These are phyloP conservation scores for Lepiota venenata DNA, from an alignment of 768 basidiomycete species.

Conservation along the genomic window DNA sequence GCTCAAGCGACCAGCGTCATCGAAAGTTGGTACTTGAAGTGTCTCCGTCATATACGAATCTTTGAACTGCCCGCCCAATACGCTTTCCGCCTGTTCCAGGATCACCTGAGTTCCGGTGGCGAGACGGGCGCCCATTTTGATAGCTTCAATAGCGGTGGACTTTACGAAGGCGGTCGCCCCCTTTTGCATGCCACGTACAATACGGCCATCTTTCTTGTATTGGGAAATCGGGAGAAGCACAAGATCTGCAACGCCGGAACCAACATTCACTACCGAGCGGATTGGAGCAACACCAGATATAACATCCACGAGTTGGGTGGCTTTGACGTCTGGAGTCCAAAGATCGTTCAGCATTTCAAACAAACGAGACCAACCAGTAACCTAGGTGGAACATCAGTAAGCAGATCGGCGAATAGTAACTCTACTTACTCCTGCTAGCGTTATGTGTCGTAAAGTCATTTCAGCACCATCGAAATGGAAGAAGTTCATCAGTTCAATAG, in stretches of 20 bases:
- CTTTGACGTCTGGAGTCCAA: constrained; percentile 99
- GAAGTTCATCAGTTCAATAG: constrained; percentile 99
- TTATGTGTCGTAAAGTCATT: constrained; percentile 95
- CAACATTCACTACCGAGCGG: constrained; percentile 95
- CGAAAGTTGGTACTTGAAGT: constrained; percentile 39
- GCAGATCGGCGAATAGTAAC: background rate
- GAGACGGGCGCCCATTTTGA: constrained; percentile 89
- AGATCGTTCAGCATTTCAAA: constrained; percentile 94
- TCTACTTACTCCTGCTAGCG: constrained; percentile 77
- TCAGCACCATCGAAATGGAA: constrained; percentile 99
- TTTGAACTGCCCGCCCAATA: constrained; percentile 78
- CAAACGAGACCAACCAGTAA: constrained; percentile 88
- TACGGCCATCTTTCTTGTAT: constrained; percentile 93
- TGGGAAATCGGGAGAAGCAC: constrained; percentile 95
- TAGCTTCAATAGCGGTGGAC: constrained; percentile 92
- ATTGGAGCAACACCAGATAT: constrained; percentile 97
- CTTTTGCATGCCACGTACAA: constrained; percentile 90
- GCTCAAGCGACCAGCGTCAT: constrained; percentile 27
- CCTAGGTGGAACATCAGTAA: constrained; percentile 38
- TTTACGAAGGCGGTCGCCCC: constrained; percentile 92
- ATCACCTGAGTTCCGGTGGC: constrained; percentile 99
- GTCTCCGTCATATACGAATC: constrained; percentile 66
- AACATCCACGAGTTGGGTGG: constrained; percentile 95
- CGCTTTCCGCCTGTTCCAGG: constrained; percentile 89
- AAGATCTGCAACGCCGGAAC: constrained; percentile 94